Percentiles rank a stretch among this genome's conserved stretches.
phyloP scores from a whole-genome alignment of 2,329 filamentous ascomycete species.

The Botrytis aclada region DNA sequence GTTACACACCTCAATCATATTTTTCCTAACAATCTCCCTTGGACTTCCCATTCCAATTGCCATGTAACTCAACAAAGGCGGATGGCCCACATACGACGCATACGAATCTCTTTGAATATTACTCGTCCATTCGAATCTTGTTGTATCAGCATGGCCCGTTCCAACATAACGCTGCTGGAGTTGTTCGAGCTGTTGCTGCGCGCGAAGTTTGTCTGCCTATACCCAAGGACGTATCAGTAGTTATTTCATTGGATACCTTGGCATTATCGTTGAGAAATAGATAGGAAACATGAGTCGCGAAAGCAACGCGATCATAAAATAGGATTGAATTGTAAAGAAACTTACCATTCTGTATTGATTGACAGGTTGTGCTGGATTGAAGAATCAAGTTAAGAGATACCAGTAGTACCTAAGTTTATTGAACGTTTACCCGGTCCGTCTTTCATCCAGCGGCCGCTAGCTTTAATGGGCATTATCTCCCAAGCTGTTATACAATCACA shows the following conservation, averaged over 20 bases:
- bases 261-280: too few species aligned
- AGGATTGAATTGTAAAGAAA: neutral
- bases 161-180: slow-evolving; percentile 95
- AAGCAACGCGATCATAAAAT: neutral
- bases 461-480: neutral
- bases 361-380: neutral
- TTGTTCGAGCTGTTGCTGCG: slow-evolving; percentile 94
- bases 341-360: slow-evolving; percentile 1
- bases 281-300: neutral
- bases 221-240: neutral
- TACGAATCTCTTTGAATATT: slow-evolving; percentile 95
- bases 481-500: neutral
- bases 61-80: slow-evolving; percentile 84
- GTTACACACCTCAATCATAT: slow-evolving; percentile 67
- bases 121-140: slow-evolving; percentile 94
- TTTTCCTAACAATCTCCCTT: slow-evolving; percentile 72
- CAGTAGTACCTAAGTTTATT: neutral
- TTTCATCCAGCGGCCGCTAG: slow-evolving; percentile 18
- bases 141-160: slow-evolving; percentile 94
- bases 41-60: slow-evolving; percentile 84
- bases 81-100: slow-evolving; percentile 84
- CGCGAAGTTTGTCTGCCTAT: slow-evolving; percentile 94
- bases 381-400: neutral
- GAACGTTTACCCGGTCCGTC: slow-evolving; percentile 4
- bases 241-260: neutral